Conservation (phyloP, 2,329 filamentous ascomycete species). For the Xylaria polymorpha region DNA sequence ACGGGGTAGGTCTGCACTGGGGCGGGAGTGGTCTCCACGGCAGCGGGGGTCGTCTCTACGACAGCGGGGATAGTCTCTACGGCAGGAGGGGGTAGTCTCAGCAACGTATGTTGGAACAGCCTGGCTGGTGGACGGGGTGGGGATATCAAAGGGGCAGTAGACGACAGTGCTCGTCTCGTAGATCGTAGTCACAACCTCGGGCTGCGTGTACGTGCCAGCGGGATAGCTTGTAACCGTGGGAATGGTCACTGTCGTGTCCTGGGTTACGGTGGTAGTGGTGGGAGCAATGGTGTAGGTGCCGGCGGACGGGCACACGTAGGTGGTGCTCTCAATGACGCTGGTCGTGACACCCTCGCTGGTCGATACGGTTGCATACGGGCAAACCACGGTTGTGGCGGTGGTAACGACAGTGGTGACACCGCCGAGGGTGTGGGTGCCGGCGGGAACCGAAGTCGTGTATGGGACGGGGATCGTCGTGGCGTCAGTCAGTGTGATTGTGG, state of each 20-base stretch:
- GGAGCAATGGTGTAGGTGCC: constrained; percentile 82
- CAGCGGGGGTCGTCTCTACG: constrained; percentile 33
- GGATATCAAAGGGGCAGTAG: constrained; percentile 72
- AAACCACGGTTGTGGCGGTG: constrained; percentile 74
- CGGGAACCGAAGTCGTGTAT: constrained; percentile 69
- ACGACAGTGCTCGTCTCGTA: constrained; percentile 75
- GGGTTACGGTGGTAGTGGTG: constrained; percentile 69
- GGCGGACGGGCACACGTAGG: constrained; percentile 77
- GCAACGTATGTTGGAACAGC: constrained; percentile 30
- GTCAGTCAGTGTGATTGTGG: constrained; percentile 74
- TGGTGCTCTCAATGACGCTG: constrained; percentile 75
- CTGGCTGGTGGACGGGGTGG: constrained; percentile 43
- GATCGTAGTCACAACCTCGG: constrained; percentile 73
- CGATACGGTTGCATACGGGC: constrained; percentile 74
- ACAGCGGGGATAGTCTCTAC: too few species aligned
- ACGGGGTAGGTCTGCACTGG: constrained; percentile 4
- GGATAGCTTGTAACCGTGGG: constrained; percentile 72
- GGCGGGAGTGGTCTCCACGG: constrained; percentile 41
- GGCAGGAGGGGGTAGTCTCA: constrained; percentile 22
- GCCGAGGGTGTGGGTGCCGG: constrained; percentile 75
- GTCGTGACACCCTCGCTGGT: constrained; percentile 70
- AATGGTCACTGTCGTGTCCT: constrained; percentile 65
- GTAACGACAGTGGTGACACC: constrained; percentile 78
- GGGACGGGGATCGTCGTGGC: constrained; percentile 75
- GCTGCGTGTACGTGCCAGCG: constrained; percentile 79